Percentiles rank a stretch among this genome's conserved stretches.
These are phyloP conservation scores for Brassica incana DNA, from an alignment of 345 rosid genomes.

Conservation along the genomic window DNA sequence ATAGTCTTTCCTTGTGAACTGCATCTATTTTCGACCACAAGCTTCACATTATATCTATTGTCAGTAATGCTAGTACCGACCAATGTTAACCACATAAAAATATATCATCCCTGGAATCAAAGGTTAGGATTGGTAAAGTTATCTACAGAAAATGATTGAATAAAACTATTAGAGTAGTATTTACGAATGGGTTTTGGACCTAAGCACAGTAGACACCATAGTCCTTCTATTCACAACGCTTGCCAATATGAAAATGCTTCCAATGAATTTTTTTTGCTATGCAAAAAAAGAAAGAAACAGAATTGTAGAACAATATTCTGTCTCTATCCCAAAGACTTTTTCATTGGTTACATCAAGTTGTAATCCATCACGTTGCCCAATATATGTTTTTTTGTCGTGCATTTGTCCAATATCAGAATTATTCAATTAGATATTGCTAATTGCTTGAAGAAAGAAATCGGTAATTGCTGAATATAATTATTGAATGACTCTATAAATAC, in stretches of 20 bases:
- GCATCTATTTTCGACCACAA: constrained; percentile 26
- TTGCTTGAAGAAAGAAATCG: background rate
- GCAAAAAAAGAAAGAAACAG: background rate
- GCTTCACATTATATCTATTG: background rate
- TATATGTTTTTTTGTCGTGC: background rate
- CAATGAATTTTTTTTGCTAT: background rate
- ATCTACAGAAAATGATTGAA: background rate
- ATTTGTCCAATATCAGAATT: background rate
- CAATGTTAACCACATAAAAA: constrained; percentile 17
- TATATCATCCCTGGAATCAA: constrained; percentile 16
- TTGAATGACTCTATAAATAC: background rate
- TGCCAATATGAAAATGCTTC: constrained; percentile 7
- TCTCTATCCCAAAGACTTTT: background rate
- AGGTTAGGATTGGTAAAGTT: constrained; percentile 16
- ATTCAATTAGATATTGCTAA: background rate
- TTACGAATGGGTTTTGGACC: constrained; percentile 18
- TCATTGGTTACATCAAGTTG: background rate
- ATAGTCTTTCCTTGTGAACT: background rate
- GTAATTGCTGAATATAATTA: background rate
- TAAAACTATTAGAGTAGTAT: background rate
- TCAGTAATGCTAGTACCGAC: background rate
- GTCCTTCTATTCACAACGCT: constrained; percentile 5
- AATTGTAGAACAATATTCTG: constrained; percentile 2
- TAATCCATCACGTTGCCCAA: constrained; percentile 1
- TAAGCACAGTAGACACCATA: constrained; percentile 30